Percentiles rank a stretch among this genome's conserved stretches.
Evolutionary conservation across 192 early-diverging fungal species (phyloP).

Genomic region (Endogone sp.): DNA sequence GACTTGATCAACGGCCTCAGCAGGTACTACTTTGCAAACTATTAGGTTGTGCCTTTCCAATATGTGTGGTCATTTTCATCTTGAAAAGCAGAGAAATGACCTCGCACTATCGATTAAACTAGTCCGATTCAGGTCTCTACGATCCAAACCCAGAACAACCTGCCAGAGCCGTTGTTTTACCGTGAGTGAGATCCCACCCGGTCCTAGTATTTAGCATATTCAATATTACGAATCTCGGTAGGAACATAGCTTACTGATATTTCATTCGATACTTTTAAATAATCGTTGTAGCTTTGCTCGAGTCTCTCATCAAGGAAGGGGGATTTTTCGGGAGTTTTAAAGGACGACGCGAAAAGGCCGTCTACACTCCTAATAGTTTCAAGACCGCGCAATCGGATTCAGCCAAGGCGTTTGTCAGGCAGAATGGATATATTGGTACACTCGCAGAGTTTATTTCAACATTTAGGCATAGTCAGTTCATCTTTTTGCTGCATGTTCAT

Average conservation of each 20-base stretch:
- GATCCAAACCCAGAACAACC: background rate
- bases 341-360: background rate
- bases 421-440: background rate
- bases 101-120: background rate
- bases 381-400: background rate
- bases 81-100: too few species aligned
- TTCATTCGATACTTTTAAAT: too few species aligned
- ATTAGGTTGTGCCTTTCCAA: too few species aligned
- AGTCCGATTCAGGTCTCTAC: background rate
- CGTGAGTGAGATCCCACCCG: background rate
- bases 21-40: background rate
- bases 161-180: background rate
- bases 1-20: slow-evolving; percentile 7
- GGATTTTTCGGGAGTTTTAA: background rate
- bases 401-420: background rate
- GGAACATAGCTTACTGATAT: too few species aligned
- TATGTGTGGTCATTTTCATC: too few species aligned
- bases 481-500: too few species aligned
- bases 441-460: too few species aligned
- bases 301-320: background rate
- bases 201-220: background rate
- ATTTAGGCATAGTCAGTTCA: too few species aligned
- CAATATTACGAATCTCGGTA: too few species aligned
- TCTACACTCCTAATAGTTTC: background rate
- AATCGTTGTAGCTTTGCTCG: background rate